phyloP scores from a whole-genome alignment of 371 early-diverging fungal species.

The Circinella umbellata region DNA sequence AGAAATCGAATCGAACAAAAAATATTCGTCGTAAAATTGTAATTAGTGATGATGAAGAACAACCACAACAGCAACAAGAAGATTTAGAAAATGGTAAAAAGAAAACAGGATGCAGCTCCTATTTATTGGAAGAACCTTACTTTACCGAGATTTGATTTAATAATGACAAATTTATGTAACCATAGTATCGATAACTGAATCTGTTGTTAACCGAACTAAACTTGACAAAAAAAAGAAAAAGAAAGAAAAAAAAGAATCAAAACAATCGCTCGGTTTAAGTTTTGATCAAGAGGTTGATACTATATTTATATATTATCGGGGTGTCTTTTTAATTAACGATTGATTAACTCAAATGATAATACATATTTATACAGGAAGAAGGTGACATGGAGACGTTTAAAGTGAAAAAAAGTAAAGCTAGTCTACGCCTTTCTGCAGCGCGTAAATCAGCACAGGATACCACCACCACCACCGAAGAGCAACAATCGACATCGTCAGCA shows the following conservation, averaged over 20 bases:
- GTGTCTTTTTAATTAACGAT: not conserved
- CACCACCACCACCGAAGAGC: conserved; percentile 3
- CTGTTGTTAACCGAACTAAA: conserved; percentile 29
- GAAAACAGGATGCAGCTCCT: too few species aligned
- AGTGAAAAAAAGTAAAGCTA: conserved; percentile 42
- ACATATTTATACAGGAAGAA: conserved; percentile 24
- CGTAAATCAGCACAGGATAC: conserved; percentile 16
- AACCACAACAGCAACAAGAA: conserved; percentile 7
- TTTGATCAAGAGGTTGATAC: conserved; percentile 33
- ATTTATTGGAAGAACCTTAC: too few species aligned
- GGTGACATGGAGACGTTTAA: conserved; percentile 34
- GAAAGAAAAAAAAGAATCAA: conserved; percentile 26
- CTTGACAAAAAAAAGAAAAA: conserved; percentile 40
- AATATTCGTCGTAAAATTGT: conserved; percentile 49
- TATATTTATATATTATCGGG: not conserved
- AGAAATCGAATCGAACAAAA: conserved; percentile 42
- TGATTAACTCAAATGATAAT: too few species aligned
- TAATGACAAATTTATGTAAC: too few species aligned
- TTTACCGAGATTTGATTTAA: too few species aligned
- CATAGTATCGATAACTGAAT: not conserved
- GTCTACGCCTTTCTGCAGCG: conserved; percentile 16
- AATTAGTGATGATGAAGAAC: conserved; percentile 35
- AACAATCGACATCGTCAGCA: conserved; percentile 2
- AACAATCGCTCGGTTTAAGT: conserved; percentile 34
- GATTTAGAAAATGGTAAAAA: not conserved